These are phyloP conservation scores for Leptodermis oblonga DNA, from an alignment of 257 asterid species.

Conservation along the genomic window DNA sequence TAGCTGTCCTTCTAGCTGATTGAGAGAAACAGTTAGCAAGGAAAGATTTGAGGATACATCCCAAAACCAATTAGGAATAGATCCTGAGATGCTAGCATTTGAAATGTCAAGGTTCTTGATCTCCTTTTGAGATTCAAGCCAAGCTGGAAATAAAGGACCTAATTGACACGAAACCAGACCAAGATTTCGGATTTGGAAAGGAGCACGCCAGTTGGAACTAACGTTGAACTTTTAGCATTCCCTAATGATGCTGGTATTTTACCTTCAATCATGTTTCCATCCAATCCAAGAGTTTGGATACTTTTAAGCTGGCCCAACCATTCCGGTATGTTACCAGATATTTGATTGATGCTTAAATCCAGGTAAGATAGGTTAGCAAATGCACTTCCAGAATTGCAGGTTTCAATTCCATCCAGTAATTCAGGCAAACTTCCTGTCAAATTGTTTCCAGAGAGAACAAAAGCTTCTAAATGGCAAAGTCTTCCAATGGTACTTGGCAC, in stretches of 20 bases:
- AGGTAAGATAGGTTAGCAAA: constrained; percentile 28
- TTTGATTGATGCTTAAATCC: constrained; percentile 26
- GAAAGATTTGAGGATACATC: constrained; percentile 44
- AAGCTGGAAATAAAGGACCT: constrained; percentile 46
- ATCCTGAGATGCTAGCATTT: constrained; percentile 44
- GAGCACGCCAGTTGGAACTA: constrained; percentile 41
- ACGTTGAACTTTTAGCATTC: constrained; percentile 30
- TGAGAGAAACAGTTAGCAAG: constrained; percentile 41
- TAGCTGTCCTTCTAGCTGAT: constrained; percentile 37
- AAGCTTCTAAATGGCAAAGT: constrained; percentile 30
- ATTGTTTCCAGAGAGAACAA: constrained; percentile 33
- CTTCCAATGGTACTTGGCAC: constrained; percentile 37
- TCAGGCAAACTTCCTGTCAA: constrained; percentile 38
- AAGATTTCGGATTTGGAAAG: constrained; percentile 40
- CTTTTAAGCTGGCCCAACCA: constrained; percentile 37
- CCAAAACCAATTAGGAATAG: constrained; percentile 54
- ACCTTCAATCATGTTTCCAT: constrained; percentile 40
- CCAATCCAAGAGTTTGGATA: constrained; percentile 30
- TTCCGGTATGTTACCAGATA: constrained; percentile 37
- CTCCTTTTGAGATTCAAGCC: constrained; percentile 47
- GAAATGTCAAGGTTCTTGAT: constrained; percentile 38
- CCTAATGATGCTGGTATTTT: constrained; percentile 45
- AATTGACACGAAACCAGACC: constrained; percentile 37
- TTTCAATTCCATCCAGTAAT: constrained; percentile 28
- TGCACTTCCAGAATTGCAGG: constrained; percentile 20